Conservation (phyloP, 208 protist species). For the Wallacemonas sp. region DNA sequence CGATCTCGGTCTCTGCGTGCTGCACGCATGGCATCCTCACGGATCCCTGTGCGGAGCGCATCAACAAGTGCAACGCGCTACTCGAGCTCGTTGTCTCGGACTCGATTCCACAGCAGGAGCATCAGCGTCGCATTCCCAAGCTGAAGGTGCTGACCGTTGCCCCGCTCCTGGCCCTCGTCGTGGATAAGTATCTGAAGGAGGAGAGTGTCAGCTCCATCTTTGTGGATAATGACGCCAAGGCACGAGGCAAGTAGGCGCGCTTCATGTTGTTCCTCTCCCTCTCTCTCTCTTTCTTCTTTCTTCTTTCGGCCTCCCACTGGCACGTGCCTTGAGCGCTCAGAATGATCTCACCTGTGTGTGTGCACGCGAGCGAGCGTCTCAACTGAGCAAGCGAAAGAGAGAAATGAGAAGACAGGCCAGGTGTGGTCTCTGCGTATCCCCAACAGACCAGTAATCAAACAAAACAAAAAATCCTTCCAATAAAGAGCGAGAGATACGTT, state of each 20-base stretch:
- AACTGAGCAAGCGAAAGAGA: too few species aligned
- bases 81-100: constrained; percentile 93
- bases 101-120: constrained; percentile 91
- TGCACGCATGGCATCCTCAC: constrained; percentile 96
- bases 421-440: neutral
- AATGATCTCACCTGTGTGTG: neutral
- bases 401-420: too few species aligned
- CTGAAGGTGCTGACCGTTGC: constrained; percentile 90
- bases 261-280: neutral
- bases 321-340: neutral
- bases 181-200: constrained; percentile 69
- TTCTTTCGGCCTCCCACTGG: neutral
- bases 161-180: constrained; percentile 81
- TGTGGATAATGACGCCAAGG: neutral
- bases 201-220: constrained; percentile 79
- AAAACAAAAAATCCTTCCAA: neutral
- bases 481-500: neutral
- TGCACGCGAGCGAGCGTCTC: too few species aligned
- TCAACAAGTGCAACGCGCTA: constrained; percentile 87
- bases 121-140: constrained; percentile 71
- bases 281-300: neutral
- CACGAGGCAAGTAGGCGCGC: constrained; percentile 2
- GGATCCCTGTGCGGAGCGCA: constrained; percentile 73
- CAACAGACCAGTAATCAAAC: neutral
- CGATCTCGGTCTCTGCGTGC: constrained; percentile 89